Evolutionary conservation across 805 yeast species (phyloP).

Genomic region (Pichia deserticola): DNA sequence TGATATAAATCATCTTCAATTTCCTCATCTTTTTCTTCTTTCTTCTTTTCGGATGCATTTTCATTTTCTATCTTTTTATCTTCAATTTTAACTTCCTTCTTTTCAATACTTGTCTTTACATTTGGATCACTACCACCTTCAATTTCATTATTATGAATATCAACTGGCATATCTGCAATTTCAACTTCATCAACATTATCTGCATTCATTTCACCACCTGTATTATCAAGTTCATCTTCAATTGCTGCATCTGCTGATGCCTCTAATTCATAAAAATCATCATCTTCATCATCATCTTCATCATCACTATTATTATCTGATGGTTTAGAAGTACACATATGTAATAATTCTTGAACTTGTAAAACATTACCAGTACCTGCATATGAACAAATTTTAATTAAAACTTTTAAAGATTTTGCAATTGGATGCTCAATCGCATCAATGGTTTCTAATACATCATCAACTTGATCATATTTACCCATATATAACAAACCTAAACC

Average conservation of each 20-base stretch:
- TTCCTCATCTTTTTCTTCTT: constrained; percentile 24
- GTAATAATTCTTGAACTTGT: constrained; percentile 84
- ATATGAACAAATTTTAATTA: constrained; percentile 88
- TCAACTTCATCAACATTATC: constrained; percentile 24
- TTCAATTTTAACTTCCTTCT: constrained; percentile 14
- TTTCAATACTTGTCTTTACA: background rate
- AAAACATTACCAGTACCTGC: constrained; percentile 97
- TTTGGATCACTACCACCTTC: constrained; percentile 17
- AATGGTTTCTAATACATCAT: constrained; percentile 88
- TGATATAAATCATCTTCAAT: constrained; percentile 55
- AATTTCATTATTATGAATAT: constrained; percentile 40
- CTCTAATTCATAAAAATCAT: constrained; percentile 16
- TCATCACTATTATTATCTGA: constrained; percentile 50
- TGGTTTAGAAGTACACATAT: constrained; percentile 75
- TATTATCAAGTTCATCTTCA: constrained; percentile 18
- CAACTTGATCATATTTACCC: constrained; percentile 91
- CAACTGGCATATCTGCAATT: constrained; percentile 30
- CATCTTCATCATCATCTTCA: constrained; percentile 45
- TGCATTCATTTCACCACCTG: constrained; percentile 20
- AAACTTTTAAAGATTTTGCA: constrained; percentile 77
- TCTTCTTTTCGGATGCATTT: constrained; percentile 13
- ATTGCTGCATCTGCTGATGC: constrained; percentile 15
- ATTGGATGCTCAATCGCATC: constrained; percentile 95
- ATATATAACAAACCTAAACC: constrained; percentile 87
- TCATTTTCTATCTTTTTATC: too few relatives aligned